Base-by-base conservation (phyloP, 805 yeast species). In the Wickerhamiella spandovensis region DNA sequence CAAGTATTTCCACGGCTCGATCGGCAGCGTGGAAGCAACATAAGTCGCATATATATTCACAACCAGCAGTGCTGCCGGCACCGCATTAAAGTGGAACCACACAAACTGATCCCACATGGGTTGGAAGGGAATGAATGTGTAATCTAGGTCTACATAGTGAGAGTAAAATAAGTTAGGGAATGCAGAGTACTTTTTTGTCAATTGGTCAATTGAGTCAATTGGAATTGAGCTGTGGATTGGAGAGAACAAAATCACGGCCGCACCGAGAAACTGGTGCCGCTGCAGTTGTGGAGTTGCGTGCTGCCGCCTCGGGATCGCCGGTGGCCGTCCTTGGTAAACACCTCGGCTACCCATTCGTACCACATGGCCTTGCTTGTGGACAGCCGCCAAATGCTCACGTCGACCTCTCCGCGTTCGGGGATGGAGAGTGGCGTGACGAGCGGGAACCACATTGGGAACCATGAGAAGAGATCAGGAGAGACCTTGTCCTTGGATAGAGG, bases 391-490 rank as follows among this genome's bases (percentile, higher is more conserved):
- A 81, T 58, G 35, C 73, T 71, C 0, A 80, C 61, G 38, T 75
- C 76, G 3, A 81, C 55, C 51, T 76, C 82, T 9, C 77, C 72
- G 51, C 74, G 77, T 52, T 78, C 82, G 3, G 75, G 64, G 2
- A 77, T 60, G 32, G 70, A 67, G 13, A 79, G 53, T 1, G 85
- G 84, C 15, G 68, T 68, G 32, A 70, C 71, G 17, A 82, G 55
- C 0, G 88, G 88, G 59, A 83, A 76, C 63, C 75, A 74, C 15
- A 77, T 59, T 1, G 89, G 88, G 49, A 82, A 75, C 89, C 89
- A 83, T 0, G 86, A 79, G 15, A 69, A 64, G 58, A 80, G 58
- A 50, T 72, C 72, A 2, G 68, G 59, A 1, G 82, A 71, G 13
- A 58, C 60, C 8, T 49, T 47, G 28, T 57, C 53, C 47, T 48